Base-by-base conservation (phyloP, 768 basidiomycete species). In the Coprinopsis sp. region DNA sequence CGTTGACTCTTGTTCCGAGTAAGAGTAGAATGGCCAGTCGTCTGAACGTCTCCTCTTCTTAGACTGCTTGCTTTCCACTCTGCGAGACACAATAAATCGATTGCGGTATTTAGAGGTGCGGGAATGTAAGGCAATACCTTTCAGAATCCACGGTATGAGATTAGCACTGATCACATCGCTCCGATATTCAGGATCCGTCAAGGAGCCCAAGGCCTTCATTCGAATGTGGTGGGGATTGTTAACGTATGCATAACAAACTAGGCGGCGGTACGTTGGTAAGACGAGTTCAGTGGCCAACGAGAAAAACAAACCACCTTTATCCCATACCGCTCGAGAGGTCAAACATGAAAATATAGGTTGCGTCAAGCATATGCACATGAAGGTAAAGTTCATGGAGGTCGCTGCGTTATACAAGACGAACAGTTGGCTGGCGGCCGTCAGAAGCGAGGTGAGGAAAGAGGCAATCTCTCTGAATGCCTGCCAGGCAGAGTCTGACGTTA, bases 141-240 rank as follows among this genome's bases (percentile, higher is more conserved):
- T 33, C 1, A 62, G 27, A 11, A 72, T 66, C 58, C 66, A 66
- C 8, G 46, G 29, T 1, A 51, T 54, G n/a, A 75, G 47, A 33
- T 67, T 63, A 2, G 63, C 64, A 33, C 63, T 66, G 23, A 73
- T 66, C 19, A 69, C 63, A 50, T 73, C 72, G n/a, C 40, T 69
- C 63, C 31, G 64, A 51, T 25, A 64, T 70, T 13, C 48, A 33
- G 0, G 56, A 55, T 46, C 1, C 57, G 60, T 11, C 73, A n/a
- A 50, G 4, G 44, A 46, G 30, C 56, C 49, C 3, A 74, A 54
- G 0, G 67, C 59, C 10, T 61, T 51, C 59, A 68, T 57, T 1
- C 70, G 60, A n/a, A 54, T 41, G 44, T 65, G 63, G 39, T 57
- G 44, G 4, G 48, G 12, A 43, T 71, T 66, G 14, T 58, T 56